Base-by-base conservation (phyloP, 2,329 filamentous ascomycete species). In the Fusarium phyllophilum region DNA sequence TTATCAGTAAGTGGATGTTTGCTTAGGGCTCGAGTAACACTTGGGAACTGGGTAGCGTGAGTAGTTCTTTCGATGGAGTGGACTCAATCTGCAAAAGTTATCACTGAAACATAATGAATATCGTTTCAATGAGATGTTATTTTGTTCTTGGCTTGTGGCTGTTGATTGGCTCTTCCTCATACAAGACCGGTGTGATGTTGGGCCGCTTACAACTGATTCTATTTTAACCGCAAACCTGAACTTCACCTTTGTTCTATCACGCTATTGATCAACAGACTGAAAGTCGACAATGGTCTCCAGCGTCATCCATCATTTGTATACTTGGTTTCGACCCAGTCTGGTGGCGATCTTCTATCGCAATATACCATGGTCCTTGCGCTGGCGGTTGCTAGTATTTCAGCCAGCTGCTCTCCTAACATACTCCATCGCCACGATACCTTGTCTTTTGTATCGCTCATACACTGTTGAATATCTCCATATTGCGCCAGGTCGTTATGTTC, bases 311-410 rank as follows among this genome's bases (percentile, higher is more conserved):
- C 52, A 72, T n/a, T 45, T 79, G 22, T 59, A 78, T 52, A 41
- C 51, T 10, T 76, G 70, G 72, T 73, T 79, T 51, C 73, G 79
- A 34, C 81, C 80, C 11, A 70, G 74, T 14, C 58, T 82, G 13
- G 80, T 83, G 46, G 81, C 82, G 31, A 60, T 86, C 45, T 82
- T 84, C 68, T 76, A 80, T 26, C 77, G 72, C 20, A 73, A 77
- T 54, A 78, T 86, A 45, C 81, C 84, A 8, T 84, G 81, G 68
- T 65, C 70, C 20, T 74, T 82, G 34, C 84, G 85, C 70, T 85
- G 85, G 83, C 83, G 84, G 13, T 79, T 85, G 15, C 76, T 87
- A 26, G 61, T 82, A 42, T 81, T 87, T 24, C 83, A 85, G 66
- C 84, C 85, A 20, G 75, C 84, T n/a, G 78, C 77, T 8, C 61